A percentile compares a stretch with the other conserved stretches of the same genome.
Conservation (phyloP, 2,329 filamentous ascomycete species). For the Pyrenochaeta sp. region DNA sequence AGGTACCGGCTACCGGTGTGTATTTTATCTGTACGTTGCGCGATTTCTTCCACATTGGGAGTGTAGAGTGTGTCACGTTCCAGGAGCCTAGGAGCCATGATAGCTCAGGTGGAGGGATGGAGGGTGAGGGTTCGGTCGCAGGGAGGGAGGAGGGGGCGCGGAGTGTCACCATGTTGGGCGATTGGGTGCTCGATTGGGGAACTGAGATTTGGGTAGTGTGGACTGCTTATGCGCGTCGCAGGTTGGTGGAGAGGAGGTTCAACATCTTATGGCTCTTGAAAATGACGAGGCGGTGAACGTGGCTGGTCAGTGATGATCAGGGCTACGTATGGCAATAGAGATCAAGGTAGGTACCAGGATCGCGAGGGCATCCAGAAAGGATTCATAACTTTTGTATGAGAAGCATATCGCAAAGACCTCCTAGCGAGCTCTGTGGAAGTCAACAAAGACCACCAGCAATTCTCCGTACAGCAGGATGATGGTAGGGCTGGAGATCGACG, state of each 20-base stretch:
- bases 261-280: background rate
- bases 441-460: background rate
- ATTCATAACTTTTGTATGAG: background rate
- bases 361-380: background rate
- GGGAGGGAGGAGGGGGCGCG: conserved; percentile 38
- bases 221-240: background rate
- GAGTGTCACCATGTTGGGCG: conserved; percentile 28
- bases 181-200: background rate
- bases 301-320: background rate
- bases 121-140: conserved; percentile 20
- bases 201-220: background rate
- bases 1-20: conserved; percentile 50
- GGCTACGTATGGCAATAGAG: background rate
- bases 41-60: conserved; percentile 77
- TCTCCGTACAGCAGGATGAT: background rate
- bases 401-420: background rate
- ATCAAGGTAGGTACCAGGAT: background rate
- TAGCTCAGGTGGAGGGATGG: conserved; percentile 47
- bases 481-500: conserved; percentile 15
- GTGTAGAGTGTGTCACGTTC: conserved; percentile 51
- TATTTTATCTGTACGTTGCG: conserved; percentile 86
- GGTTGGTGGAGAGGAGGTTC: background rate
- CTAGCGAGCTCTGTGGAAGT: background rate
- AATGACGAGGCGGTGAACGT: background rate
- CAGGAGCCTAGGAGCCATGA: conserved; percentile 44